Percentiles rank a stretch among this genome's conserved stretches.
Evolutionary conservation across 176 grass and related monocot genomes (phyloP).

Genomic region (Rhynchospora breviuscula): DNA sequence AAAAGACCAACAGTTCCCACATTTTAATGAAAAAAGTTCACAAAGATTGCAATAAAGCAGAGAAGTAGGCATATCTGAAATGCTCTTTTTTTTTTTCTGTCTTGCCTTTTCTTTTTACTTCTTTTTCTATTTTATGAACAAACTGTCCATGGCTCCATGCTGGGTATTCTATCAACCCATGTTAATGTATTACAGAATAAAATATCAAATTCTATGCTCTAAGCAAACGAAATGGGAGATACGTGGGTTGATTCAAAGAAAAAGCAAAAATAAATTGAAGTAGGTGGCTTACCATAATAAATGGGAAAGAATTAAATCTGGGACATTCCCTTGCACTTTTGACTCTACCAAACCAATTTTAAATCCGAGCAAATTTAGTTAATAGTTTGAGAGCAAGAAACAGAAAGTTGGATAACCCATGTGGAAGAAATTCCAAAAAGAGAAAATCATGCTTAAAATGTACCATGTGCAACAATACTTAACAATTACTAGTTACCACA

Average conservation of each 20-base stretch:
- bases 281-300: neutral
- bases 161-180: neutral
- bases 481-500: neutral
- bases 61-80: no score
- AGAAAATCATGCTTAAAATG: neutral
- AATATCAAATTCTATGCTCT: neutral
- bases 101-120: neutral
- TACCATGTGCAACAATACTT: constrained; percentile 7
- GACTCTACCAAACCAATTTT: neutral
- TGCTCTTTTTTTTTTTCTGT: no score
- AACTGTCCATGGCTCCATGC: neutral
- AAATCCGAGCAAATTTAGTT: neutral
- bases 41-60: neutral
- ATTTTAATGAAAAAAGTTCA: neutral
- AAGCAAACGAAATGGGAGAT: neutral
- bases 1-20: neutral
- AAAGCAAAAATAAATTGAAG: neutral
- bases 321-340: constrained; percentile 6
- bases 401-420: neutral
- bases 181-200: neutral
- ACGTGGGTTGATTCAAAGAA: neutral
- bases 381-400: neutral
- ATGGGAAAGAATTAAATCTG: neutral
- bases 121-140: neutral
- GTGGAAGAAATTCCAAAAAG: neutral